Evolutionary conservation across 805 yeast genomes (phyloP).

Genomic region (Starmerella stigmatis): DNA sequence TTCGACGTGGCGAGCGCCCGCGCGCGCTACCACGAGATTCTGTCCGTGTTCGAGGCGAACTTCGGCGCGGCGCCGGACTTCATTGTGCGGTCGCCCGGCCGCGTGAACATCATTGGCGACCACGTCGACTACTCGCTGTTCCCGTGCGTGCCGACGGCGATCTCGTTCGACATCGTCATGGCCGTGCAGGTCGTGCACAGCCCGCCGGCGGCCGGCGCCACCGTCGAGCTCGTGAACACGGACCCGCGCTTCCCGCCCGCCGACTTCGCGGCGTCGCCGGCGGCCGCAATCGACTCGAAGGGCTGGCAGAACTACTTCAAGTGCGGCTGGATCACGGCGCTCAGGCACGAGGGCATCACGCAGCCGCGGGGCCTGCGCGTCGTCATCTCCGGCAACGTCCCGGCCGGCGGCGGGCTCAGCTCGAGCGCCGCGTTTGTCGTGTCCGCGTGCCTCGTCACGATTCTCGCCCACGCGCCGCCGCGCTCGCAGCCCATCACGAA

Average conservation of each 20-base stretch:
- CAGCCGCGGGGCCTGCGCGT: constrained; percentile 39
- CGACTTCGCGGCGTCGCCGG: constrained; percentile 20
- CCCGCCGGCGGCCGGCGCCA: constrained; percentile 9
- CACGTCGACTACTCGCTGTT: constrained; percentile 62
- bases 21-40: constrained; percentile 10
- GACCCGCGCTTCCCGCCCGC: constrained; percentile 25
- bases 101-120: constrained; percentile 66
- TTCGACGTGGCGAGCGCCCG: constrained; percentile 12
- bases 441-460: constrained; percentile 47
- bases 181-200: constrained; percentile 30
- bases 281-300: constrained; percentile 40
- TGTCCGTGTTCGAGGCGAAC: background rate
- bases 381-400: constrained; percentile 53
- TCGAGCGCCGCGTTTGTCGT: constrained; percentile 67
- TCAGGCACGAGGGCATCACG: constrained; percentile 33
- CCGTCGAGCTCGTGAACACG: constrained; percentile 32
- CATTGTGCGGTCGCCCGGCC: constrained; percentile 58
- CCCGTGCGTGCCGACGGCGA: constrained; percentile 64
- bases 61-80: constrained; percentile 30
- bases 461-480: constrained; percentile 37
- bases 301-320: constrained; percentile 63
- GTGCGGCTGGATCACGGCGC: constrained; percentile 54
- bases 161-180: constrained; percentile 50
- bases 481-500: constrained; percentile 39
- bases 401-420: constrained; percentile 61